A percentile compares a stretch with the other conserved stretches of the same genome.
Evolutionary conservation across 1,284 basidiomycete species (phyloP).

Genomic region (Trametes sp.): DNA sequence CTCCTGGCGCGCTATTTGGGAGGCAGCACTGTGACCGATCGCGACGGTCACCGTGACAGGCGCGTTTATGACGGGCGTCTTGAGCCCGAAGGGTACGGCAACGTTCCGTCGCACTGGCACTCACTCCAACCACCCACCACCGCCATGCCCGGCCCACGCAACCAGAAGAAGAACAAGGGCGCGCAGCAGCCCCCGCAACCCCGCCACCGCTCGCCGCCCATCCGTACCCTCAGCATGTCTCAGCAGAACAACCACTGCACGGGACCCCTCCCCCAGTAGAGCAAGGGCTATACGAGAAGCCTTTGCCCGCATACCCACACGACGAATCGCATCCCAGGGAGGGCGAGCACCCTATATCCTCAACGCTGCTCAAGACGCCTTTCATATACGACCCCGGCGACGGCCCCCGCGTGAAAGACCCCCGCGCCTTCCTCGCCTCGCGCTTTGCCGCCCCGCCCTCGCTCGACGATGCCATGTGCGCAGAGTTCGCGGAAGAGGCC

Average conservation of each 20-base stretch:
- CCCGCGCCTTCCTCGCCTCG: slow-evolving; percentile 63
- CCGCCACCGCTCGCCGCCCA: slow-evolving; percentile 3
- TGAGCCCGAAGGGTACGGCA: neutral
- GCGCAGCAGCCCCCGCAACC: slow-evolving; percentile 4
- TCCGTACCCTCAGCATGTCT: slow-evolving; percentile 4
- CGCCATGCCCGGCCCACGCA: slow-evolving; percentile 57
- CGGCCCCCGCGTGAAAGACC: slow-evolving; percentile 74
- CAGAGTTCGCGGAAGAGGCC: slow-evolving; percentile 76
- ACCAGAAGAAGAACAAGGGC: slow-evolving; percentile 47
- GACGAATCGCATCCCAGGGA: slow-evolving; percentile 4
- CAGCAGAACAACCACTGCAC: neutral
- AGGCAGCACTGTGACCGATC: slow-evolving; percentile 11
- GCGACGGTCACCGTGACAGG: slow-evolving; percentile 13
- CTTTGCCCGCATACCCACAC: slow-evolving; percentile 1
- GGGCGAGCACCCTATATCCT: slow-evolving; percentile 34
- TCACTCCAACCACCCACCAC: slow-evolving; percentile 5
- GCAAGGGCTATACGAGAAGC: slow-evolving; percentile 4
- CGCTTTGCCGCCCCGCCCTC: slow-evolving; percentile 71
- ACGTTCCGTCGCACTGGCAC: slow-evolving; percentile 1
- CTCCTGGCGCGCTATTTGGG: too few relatives aligned
- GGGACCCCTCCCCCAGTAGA: neutral
- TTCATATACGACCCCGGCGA: slow-evolving; percentile 79
- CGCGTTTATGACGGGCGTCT: slow-evolving; percentile 4
- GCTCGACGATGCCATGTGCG: slow-evolving; percentile 66
- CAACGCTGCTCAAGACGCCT: slow-evolving; percentile 47